Percentiles rank a stretch among this genome's conserved stretches.
Evolutionary conservation across 2,329 filamentous ascomycete genomes (phyloP).

Genomic region (Claviceps sp.): DNA sequence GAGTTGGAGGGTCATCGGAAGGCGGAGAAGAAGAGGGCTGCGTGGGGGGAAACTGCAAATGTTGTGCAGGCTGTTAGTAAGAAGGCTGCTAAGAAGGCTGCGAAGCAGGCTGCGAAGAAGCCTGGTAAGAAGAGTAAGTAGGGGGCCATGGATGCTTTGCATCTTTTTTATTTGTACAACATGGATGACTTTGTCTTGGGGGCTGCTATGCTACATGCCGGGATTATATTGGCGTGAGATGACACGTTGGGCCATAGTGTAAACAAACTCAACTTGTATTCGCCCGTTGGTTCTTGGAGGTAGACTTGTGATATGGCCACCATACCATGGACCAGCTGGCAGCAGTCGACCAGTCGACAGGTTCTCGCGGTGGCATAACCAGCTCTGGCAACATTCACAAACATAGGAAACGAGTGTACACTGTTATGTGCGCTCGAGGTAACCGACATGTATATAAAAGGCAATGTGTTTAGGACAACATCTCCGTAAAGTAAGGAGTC

Average conservation of each 20-base stretch:
- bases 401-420: too few species aligned
- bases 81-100: conserved; percentile 23
- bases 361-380: too few species aligned
- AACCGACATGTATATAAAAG: too few species aligned
- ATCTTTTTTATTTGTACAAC: background rate
- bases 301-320: too few species aligned
- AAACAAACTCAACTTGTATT: too few species aligned
- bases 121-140: conserved; percentile 21
- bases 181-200: background rate
- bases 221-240: background rate
- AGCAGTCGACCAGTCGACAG: too few species aligned
- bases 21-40: conserved; percentile 21
- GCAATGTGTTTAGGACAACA: too few species aligned
- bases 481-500: too few species aligned
- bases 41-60: conserved; percentile 17
- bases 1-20: conserved; percentile 28
- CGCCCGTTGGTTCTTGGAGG: too few species aligned
- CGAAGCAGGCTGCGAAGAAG: conserved; percentile 23
- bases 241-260: background rate
- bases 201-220: background rate
- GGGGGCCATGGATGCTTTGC: background rate
- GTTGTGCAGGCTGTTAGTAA: conserved; percentile 16
- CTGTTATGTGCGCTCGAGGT: too few species aligned
- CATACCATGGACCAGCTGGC: too few species aligned
- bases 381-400: too few species aligned